Evolutionary conservation across 805 yeast genomes (phyloP), one percentile per base, ranked within the genome.

Genomic region (Saccharomycopsis fibuligera): DNA sequence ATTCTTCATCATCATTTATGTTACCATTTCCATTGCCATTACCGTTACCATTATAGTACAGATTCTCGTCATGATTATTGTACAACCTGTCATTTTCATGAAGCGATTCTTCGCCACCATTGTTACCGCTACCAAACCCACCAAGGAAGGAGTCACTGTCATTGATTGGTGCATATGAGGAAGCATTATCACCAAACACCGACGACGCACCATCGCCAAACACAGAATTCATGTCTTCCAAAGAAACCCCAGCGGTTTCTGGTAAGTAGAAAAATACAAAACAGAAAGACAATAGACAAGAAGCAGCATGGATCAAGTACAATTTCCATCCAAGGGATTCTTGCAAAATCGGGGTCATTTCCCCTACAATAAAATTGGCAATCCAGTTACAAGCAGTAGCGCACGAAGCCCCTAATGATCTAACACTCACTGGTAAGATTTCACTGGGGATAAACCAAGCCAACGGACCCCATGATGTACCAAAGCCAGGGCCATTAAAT

Each of bases 361-460:
- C 93, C 10, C 97, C 96, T 24, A 89, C 96, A 31, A 90, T 67
- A 70, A 88, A 90, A 66, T 89, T 89, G 69, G 87, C 89, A 5
- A 86, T 75, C 97, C 97, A 89, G 63, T 89, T 90, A 4, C 95
- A 78, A 1, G 96, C 96, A 1, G 96, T 89, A 0, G 95, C 83
- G 54, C 87, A 68, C 2, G 95, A 86, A 0, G 96, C 95, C 50
- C 96, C 96, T 58, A 88, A 85, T 3, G 96, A 87, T 47, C 97
- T 75, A 9, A 88, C 87, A 17, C 82, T 72, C 54, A 86, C 75
- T 0, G 96, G 96, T 47, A 89, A 74, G 43, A 90, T 87, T 66
- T 87, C 96, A 53, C 86, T 83, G 57, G 90, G 87, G 63, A 83
- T 80, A 37, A 83, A 66, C 96, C 96, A 88, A 10, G 95, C 95